Conservation (phyloP, 2,329 filamentous ascomycete genomes). For the Pseudophaeomoniella oleicola region DNA sequence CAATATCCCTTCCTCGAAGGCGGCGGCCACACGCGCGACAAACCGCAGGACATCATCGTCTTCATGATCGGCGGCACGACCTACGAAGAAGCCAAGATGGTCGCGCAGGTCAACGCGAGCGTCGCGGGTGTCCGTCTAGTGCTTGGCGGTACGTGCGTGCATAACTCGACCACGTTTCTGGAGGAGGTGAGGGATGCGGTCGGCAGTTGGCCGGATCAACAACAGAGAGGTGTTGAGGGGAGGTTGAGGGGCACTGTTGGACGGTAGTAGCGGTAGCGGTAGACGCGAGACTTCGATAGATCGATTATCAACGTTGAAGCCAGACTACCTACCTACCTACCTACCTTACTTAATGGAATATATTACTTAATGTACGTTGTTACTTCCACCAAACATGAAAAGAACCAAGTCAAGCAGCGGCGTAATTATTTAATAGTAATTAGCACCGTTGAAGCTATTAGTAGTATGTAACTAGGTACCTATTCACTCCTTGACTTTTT, state of each 20-base stretch:
- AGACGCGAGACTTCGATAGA: too few species aligned
- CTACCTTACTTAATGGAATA: too few species aligned
- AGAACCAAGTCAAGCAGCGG: too few species aligned
- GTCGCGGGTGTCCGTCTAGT: constrained; percentile 81
- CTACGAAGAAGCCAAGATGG: constrained; percentile 92
- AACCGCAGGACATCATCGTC: constrained; percentile 89
- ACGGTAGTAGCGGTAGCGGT: too few species aligned
- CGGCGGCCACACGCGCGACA: constrained; percentile 73
- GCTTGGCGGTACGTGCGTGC: constrained; percentile 71
- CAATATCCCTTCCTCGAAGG: constrained; percentile 91
- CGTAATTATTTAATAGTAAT: too few species aligned
- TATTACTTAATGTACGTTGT: too few species aligned
- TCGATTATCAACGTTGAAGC: too few species aligned
- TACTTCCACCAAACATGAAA: too few species aligned
- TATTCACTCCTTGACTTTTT: too few species aligned
- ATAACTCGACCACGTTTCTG: constrained; percentile 77
- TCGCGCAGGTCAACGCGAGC: constrained; percentile 86
- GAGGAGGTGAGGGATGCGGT: constrained; percentile 88
- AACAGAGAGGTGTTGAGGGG: constrained; percentile 44
- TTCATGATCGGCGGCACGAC: constrained; percentile 91
- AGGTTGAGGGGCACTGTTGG: constrained; percentile 48
- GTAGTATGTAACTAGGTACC: too few species aligned
- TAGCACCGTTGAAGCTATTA: too few species aligned
- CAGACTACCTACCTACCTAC: too few species aligned
- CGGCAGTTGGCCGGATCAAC: constrained; percentile 64